Base-by-base conservation (phyloP, 768 basidiomycete species). In the Candolleomyces eurysporus region DNA sequence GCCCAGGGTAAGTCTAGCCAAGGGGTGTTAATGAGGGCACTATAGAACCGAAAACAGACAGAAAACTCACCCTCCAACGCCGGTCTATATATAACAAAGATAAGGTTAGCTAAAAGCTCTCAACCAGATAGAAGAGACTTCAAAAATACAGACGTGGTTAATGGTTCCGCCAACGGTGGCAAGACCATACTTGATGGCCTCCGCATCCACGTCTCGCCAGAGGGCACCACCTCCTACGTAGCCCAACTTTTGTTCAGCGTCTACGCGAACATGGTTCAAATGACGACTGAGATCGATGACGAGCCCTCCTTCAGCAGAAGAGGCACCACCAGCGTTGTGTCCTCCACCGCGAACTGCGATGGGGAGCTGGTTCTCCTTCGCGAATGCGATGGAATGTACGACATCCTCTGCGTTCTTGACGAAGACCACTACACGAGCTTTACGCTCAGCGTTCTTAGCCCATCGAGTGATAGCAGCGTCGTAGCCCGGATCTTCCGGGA, bases 251-350 rank as follows among this genome's bases (percentile, higher is more conserved):
- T 72, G 68, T 26, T 75, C 71, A 3, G 73, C 65, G 57, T 82
- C 77, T 50, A 82, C 71, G 4, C 66, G 60, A 2, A 74, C 78
- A 4, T 61, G 64, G 59, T 72, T 74, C 57, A 82, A n/a, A 61
- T 82, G 72, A 14, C 73, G 71, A 26, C 76, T 79, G 9, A 82
- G 73, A 62, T 83, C 82, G 61, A 84, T 76, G 14, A 83, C 80
- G 26, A 84, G 63, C 16, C 83, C 81, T 31, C 74, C 79, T 30
- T 80, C 73, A 21, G 62, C 65, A 5, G 81, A 82, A 4, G 80
- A 81, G 2, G 77, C 70, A 8, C 76, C 80, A 26, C 73, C 66
- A 5, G 75, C 59, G 62, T 69, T 79, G 61, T 84, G 82, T 0
- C 82, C 82, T 7, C 82, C 83, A 21, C 82, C 76, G 31, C 72